phyloP scores from a whole-genome alignment of 2,329 filamentous ascomycete genomes.

The Exutisphaerella laricina region DNA sequence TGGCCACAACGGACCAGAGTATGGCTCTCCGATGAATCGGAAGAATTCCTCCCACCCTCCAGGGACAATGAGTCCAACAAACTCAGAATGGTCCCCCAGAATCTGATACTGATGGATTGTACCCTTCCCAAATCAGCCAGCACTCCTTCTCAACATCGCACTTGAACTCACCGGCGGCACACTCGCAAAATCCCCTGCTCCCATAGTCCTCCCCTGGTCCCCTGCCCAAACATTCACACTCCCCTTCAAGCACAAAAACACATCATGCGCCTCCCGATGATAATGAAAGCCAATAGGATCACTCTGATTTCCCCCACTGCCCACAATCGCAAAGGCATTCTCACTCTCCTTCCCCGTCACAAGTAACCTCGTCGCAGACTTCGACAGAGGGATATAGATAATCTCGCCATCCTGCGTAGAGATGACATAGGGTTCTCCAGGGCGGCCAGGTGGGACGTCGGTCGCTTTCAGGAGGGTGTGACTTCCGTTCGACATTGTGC shows the following conservation, averaged over 20 bases:
- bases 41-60: slow-evolving; percentile 59
- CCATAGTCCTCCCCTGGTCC: slow-evolving; percentile 50
- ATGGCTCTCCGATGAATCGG: slow-evolving; percentile 52
- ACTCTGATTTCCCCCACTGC: slow-evolving; percentile 44
- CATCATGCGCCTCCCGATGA: slow-evolving; percentile 53
- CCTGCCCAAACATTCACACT: slow-evolving; percentile 54
- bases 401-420: slow-evolving; percentile 44
- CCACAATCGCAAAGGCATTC: slow-evolving; percentile 48
- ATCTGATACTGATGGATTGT: slow-evolving; percentile 53
- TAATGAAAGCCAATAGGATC: slow-evolving; percentile 52
- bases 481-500: too few relatives aligned
- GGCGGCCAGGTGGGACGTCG: slow-evolving; percentile 17
- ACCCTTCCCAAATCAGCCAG: slow-evolving; percentile 32
- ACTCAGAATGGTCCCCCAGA: slow-evolving; percentile 51
- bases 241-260: slow-evolving; percentile 53
- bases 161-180: slow-evolving; percentile 47
- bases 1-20: slow-evolving; percentile 43
- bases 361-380: slow-evolving; percentile 48
- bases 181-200: slow-evolving; percentile 53
- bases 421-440: slow-evolving; percentile 24
- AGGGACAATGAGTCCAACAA: slow-evolving; percentile 50
- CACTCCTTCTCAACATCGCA: neutral
- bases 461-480: slow-evolving; percentile 5
- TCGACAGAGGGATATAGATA: slow-evolving; percentile 49
- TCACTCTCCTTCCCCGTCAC: slow-evolving; percentile 49